Evolutionary conservation across 106 monocot species (phyloP).

Genomic region (Dioscorea alata): DNA sequence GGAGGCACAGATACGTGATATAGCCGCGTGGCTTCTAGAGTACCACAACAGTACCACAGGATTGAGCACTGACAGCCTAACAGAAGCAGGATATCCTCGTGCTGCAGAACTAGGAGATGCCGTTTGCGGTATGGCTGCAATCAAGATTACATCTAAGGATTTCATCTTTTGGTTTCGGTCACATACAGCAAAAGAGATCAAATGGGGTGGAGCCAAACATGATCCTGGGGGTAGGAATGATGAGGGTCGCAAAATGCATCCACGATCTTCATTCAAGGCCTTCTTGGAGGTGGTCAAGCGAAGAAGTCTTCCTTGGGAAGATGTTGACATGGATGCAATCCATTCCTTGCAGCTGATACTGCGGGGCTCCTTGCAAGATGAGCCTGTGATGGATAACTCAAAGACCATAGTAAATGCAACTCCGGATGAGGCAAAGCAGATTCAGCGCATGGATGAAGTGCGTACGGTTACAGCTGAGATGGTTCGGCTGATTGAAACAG

Average conservation of each 20-base stretch:
- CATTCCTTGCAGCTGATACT: slow-evolving; percentile 92
- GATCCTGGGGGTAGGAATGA: slow-evolving; percentile 36
- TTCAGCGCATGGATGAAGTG: slow-evolving; percentile 55
- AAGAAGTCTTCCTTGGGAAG: slow-evolving; percentile 91
- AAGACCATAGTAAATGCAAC: slow-evolving; percentile 35
- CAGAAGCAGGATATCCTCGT: slow-evolving; percentile 77
- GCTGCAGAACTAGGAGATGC: slow-evolving; percentile 49
- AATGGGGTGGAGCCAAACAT: slow-evolving; percentile 90
- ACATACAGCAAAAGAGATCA: slow-evolving; percentile 72
- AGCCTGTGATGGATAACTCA: slow-evolving; percentile 9
- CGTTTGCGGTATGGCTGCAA: slow-evolving; percentile 86
- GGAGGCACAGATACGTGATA: slow-evolving; percentile 51
- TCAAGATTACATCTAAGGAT: slow-evolving; percentile 65
- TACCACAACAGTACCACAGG: slow-evolving; percentile 65
- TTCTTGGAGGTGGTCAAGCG: slow-evolving; percentile 79
- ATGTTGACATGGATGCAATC: slow-evolving; percentile 90
- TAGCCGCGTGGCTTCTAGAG: slow-evolving; percentile 63
- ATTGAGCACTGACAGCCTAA: slow-evolving; percentile 79
- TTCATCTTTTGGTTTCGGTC: slow-evolving; percentile 91
- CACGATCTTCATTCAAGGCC: slow-evolving; percentile 78
- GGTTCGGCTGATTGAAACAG: slow-evolving; percentile 93
- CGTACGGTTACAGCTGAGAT: slow-evolving; percentile 77
- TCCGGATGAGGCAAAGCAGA: slow-evolving; percentile 37
- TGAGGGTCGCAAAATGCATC: slow-evolving; percentile 58
- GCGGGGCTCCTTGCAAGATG: slow-evolving; percentile 50